These are phyloP conservation scores for Xylariales sp. DNA, from an alignment of 2,329 filamentous ascomycete species.

Conservation along the genomic window DNA sequence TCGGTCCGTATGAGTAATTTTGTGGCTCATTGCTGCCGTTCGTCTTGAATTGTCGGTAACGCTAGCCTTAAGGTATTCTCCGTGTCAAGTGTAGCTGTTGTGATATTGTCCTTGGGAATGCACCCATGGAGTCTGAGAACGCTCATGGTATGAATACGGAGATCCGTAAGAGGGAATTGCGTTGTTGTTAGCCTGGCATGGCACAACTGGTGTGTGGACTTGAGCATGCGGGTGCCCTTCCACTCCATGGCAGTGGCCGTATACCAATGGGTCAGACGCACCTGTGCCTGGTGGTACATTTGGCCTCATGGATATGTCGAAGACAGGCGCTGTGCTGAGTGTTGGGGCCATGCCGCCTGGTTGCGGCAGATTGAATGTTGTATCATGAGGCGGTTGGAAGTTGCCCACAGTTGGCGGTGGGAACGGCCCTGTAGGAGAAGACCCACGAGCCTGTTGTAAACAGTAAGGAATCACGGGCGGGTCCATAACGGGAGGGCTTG, in stretches of 20 bases:
- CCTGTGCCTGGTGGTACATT: not conserved
- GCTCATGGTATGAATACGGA: too few relatives aligned
- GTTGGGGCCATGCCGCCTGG: not conserved
- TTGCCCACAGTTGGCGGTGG: slow-evolving; percentile 4
- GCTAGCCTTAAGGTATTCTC: too few relatives aligned
- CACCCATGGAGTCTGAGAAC: too few relatives aligned
- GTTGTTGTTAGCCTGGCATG: not conserved
- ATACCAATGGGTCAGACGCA: not conserved
- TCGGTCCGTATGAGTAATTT: too few relatives aligned
- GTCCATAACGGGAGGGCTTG: not conserved
- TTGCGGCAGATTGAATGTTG: not conserved
- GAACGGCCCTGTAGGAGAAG: slow-evolving; percentile 2
- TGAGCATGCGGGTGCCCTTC: not conserved
- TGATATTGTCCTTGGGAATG: too few relatives aligned
- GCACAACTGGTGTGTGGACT: not conserved
- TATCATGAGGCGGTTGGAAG: not conserved
- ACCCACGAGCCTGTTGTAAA: slow-evolving; percentile 8
- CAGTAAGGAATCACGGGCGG: slow-evolving; percentile 10
- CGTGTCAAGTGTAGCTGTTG: too few relatives aligned
- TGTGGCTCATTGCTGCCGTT: too few relatives aligned
- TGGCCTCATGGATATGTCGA: slow-evolving; percentile 1
- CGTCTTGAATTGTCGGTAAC: too few relatives aligned
- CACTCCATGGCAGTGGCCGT: not conserved
- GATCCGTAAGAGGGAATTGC: too few relatives aligned
- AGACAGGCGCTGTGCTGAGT: slow-evolving; percentile 2